phyloP scores from a whole-genome alignment of 768 basidiomycete genomes.

The Leccinum aurantiacum region DNA sequence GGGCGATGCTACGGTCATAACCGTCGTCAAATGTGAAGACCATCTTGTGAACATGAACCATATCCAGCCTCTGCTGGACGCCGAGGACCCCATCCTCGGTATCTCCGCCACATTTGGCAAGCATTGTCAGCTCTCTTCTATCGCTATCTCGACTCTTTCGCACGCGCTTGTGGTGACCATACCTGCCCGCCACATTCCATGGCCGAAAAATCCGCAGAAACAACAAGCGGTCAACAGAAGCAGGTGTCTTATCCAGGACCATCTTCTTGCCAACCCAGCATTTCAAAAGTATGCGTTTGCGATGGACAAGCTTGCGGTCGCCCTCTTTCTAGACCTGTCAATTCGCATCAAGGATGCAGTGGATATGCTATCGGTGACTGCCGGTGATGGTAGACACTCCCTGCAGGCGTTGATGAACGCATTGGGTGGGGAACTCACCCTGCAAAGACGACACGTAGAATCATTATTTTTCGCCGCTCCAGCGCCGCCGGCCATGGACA shows the following conservation, averaged over 20 bases:
- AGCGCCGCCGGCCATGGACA: constrained; percentile 16
- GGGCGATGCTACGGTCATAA: constrained; percentile 24
- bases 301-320: constrained; percentile 45
- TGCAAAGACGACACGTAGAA: constrained; percentile 30
- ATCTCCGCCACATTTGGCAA: constrained; percentile 43
- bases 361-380: constrained; percentile 41
- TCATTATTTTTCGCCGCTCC: constrained; percentile 31
- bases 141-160: constrained; percentile 42
- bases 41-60: constrained; percentile 21
- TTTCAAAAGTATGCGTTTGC: constrained; percentile 41
- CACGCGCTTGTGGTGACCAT: constrained; percentile 38
- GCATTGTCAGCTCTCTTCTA: constrained; percentile 32
- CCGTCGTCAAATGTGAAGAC: constrained; percentile 29
- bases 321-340: constrained; percentile 41
- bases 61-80: constrained; percentile 32
- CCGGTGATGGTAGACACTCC: constrained; percentile 29
- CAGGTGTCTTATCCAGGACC: constrained; percentile 29
- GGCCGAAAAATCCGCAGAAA: constrained; percentile 2
- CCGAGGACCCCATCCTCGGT: constrained; percentile 34
- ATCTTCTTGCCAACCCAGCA: constrained; percentile 32
- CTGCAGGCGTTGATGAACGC: constrained; percentile 34
- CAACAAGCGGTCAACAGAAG: constrained; percentile 2
- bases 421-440: constrained; percentile 37
- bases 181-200: constrained; percentile 12
- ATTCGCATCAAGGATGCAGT: constrained; percentile 37